Evolutionary conservation across 2,329 filamentous ascomycete species (phyloP), one percentile per base, ranked within the genome.

Genomic region (Diaporthe capsici): DNA sequence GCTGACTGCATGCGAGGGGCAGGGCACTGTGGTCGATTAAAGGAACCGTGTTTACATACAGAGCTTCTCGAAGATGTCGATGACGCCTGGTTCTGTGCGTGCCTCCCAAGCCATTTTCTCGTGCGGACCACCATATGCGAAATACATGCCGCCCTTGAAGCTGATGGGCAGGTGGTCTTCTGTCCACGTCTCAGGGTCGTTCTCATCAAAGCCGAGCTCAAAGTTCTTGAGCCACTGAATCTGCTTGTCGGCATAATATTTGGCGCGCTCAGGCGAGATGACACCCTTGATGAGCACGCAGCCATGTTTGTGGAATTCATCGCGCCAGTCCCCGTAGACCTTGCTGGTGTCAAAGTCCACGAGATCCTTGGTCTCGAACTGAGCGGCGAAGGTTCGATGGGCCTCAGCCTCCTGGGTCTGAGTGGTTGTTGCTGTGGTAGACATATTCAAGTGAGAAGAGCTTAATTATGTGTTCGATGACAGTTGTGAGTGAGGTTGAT

Each of bases 51-150:
- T 15, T 47, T 7, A 67, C 61, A 51, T 67, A 67, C 61, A 88
- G 4, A 88, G 83, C 79, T 86, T 85, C 76, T 85, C 86, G 68
- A 89, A 89, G 3, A 86, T 82, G 1, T 80, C 81, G 17, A 88
- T 81, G 0, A 89, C 85, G 4, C 85, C 87, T 13, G 85, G 86
- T 80, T 88, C 87, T 3, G 82, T 81, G n/a, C 86, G 85, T 22
- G 88, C 82, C 17, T 82, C 82, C 87, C 87, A 88, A 4, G 85
- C 84, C 77, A 88, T 89, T 76, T 86, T 82, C 76, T 89, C 88
- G 76, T 89, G 88, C 1, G 84, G 80, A 1, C 87, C 84, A 0
- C 83, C 86, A 72, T 90, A 90, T 47, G 83, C 79, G 37, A 86
- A 80, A 77, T 86, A 86, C 83, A 88, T 88, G 57, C 87, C 86